Percentiles rank a stretch among this genome's conserved stretches.
phyloP scores from a whole-genome alignment of 2,329 filamentous ascomycete species.

The Penicillium carneum region DNA sequence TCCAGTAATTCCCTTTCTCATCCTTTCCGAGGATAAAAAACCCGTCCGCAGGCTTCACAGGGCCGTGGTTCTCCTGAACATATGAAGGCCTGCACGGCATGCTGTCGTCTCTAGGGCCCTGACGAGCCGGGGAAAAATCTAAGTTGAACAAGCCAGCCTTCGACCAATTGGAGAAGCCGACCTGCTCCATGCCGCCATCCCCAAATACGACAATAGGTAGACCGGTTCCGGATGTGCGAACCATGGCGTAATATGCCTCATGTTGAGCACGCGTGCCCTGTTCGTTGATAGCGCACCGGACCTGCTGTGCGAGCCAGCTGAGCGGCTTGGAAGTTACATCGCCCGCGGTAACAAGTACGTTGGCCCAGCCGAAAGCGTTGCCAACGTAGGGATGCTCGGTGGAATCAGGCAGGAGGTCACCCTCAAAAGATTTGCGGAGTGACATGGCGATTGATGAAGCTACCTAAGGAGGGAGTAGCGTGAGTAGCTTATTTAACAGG shows the following conservation, averaged over 20 bases:
- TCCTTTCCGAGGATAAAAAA: conserved; percentile 1
- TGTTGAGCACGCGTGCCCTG: conserved; percentile 30
- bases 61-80: neutral
- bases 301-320: conserved; percentile 27
- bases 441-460: too few relatives aligned
- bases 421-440: conserved; percentile 29
- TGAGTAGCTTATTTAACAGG: too few relatives aligned
- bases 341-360: conserved; percentile 23
- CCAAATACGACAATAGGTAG: neutral
- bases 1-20: conserved; percentile 30
- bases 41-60: neutral
- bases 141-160: neutral
- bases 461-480: too few relatives aligned
- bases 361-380: conserved; percentile 30
- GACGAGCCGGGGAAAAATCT: conserved; percentile 2
- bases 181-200: conserved; percentile 2
- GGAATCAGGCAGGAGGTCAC: conserved; percentile 25
- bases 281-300: conserved; percentile 26
- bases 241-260: neutral
- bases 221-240: neutral
- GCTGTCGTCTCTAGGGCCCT: neutral
- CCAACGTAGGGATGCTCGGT: conserved; percentile 26
- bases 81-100: neutral
- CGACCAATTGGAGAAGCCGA: neutral
- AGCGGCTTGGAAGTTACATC: conserved; percentile 24